These are phyloP conservation scores for Pichia sp. DNA, from an alignment of 1,139 yeast genomes.

Conservation along the genomic window DNA sequence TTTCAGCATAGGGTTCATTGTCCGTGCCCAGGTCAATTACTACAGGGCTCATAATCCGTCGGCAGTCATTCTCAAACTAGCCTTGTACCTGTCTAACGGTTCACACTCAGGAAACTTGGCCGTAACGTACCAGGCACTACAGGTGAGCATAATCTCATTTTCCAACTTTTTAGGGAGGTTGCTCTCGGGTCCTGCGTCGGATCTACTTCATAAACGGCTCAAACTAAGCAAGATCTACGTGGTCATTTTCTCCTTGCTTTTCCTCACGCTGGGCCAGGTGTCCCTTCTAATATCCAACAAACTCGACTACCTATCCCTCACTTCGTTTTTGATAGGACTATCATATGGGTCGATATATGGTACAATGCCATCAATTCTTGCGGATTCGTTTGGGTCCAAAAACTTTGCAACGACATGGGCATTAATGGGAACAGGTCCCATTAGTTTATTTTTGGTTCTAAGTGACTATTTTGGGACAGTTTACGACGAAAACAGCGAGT, in stretches of 20 bases:
- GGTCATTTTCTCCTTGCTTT: conserved; percentile 45
- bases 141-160: conserved; percentile 67
- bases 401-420: conserved; percentile 84
- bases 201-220: conserved; percentile 47
- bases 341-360: conserved; percentile 84
- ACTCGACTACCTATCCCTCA: conserved; percentile 40
- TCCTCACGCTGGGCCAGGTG: conserved; percentile 42
- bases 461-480: conserved; percentile 40
- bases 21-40: conserved; percentile 46
- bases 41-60: conserved; percentile 22
- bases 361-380: conserved; percentile 71
- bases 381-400: conserved; percentile 70
- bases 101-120: conserved; percentile 19
- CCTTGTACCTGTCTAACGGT: background rate
- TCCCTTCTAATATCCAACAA: conserved; percentile 33
- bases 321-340: conserved; percentile 62
- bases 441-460: conserved; percentile 39
- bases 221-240: conserved; percentile 68
- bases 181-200: conserved; percentile 65
- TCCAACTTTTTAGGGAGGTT: conserved; percentile 66
- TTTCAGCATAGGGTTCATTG: conserved; percentile 67
- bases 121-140: conserved; percentile 54
- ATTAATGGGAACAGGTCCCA: conserved; percentile 49
- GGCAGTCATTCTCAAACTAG: conserved; percentile 28
- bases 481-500: conserved; percentile 37